These are phyloP conservation scores for Chlamydomonas reinhardtii DNA, from an alignment of 163 green algal genomes.

Conservation along the genomic window DNA sequence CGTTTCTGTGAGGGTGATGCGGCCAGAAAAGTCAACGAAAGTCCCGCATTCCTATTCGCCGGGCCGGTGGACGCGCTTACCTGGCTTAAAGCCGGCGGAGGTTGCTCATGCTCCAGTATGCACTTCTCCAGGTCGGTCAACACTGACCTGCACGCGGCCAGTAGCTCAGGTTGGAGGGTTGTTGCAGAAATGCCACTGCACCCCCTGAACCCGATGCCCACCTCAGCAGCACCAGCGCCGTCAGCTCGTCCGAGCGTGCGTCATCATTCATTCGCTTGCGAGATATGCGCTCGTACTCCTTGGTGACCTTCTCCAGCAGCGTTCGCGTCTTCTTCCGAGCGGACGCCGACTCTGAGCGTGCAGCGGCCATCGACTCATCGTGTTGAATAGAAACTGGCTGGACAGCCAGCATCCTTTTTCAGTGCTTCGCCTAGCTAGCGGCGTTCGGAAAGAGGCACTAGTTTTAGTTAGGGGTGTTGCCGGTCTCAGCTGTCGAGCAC, in stretches of 20 bases:
- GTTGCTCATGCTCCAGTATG: constrained; percentile 23
- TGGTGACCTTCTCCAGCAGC: not conserved
- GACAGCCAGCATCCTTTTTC: too few species aligned
- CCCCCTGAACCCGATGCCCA: not conserved
- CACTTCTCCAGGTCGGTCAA: not conserved
- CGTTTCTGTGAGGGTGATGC: not conserved
- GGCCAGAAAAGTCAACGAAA: too few species aligned
- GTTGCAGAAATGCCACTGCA: not conserved
- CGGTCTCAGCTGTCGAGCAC: not conserved
- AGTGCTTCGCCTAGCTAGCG: too few species aligned
- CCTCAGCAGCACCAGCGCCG: constrained; percentile 11
- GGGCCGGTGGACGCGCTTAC: not conserved
- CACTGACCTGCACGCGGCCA: not conserved
- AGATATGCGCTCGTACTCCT: not conserved
- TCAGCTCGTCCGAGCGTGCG: not conserved
- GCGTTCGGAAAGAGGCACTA: too few species aligned
- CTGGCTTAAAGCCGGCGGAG: not conserved
- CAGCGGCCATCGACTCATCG: too few species aligned
- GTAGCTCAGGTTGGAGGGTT: not conserved
- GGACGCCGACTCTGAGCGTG: not conserved
- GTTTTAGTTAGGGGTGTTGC: too few species aligned
- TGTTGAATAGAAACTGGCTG: too few species aligned
- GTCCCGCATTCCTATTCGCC: too few species aligned
- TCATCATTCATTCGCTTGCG: not conserved
- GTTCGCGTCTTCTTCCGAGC: not conserved